These are phyloP conservation scores for Plasmodium chabaudi DNA, from an alignment of 169 alveolate genomes.

Conservation along the genomic window DNA sequence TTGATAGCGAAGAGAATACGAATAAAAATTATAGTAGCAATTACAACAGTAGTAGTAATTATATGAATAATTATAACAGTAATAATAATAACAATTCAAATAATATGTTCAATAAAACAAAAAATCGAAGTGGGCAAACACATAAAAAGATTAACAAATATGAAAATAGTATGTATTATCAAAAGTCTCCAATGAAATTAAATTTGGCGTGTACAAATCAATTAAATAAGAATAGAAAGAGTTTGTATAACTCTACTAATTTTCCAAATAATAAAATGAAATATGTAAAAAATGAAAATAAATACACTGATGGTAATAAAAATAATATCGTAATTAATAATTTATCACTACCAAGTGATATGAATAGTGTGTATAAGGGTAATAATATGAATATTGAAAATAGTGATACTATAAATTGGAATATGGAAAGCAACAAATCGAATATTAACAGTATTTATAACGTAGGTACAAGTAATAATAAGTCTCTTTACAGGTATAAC, in stretches of 20 bases:
- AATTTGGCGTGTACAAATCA: slow-evolving; percentile 54
- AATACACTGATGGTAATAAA: background rate
- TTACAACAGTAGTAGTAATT: background rate
- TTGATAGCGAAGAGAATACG: background rate
- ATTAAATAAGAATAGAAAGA: slow-evolving; percentile 24
- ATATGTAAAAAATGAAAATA: slow-evolving; percentile 6
- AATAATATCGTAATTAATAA: background rate
- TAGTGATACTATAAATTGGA: background rate
- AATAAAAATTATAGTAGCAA: background rate
- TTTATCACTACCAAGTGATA: background rate
- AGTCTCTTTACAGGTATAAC: background rate
- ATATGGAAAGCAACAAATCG: background rate
- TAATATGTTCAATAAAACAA: background rate
- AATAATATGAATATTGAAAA: background rate
- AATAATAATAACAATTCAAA: background rate
- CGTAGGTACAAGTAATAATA: background rate
- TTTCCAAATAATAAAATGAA: slow-evolving; percentile 14
- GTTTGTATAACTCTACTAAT: background rate
- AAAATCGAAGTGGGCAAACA: background rate
- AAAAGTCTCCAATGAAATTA: slow-evolving; percentile 21
- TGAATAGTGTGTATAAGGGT: background rate
- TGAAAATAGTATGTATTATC: background rate
- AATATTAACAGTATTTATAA: background rate
- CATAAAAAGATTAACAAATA: background rate
- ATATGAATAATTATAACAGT: slow-evolving; percentile 7